Evolutionary conservation across 179 eudicot genomes (phyloP), one percentile per base, ranked within the genome.

Genomic region (Beta lomatogona): DNA sequence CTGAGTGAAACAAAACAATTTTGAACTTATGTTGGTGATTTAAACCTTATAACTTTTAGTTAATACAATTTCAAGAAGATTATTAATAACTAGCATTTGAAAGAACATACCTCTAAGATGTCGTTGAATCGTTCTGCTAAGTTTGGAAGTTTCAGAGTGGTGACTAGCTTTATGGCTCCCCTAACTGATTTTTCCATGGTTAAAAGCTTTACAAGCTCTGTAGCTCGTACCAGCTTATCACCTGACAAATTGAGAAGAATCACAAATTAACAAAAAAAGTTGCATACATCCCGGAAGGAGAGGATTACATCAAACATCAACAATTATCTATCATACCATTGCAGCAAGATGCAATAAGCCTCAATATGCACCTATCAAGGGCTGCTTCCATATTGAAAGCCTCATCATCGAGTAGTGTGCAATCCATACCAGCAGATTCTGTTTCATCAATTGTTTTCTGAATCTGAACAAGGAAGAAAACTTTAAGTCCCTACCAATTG

Each of bases 271-370:
- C 0, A 9, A 74, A 63, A 7, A n/a, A 15, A 6, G n/a, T 18
- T 65, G 5, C 18, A 54, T 21, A 14, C 28, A 50, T 66, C 15
- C 28, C 16, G 16, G 16, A 52, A 76, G 53, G 53, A 69, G 64
- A 67, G 3, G 44, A 57, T 53, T 52, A 60, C 50, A 80, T 67
- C 10, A 58, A 72, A 57, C 50, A 57, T 41, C 8, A 71, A 60
- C 5, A 9, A 36, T 54, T 71, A 50, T 64, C 19, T 21, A 75
- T 3, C 92, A 74, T 85, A 97, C 98, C 93, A 76, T 93, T 97
- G 90, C 98, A 94, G 84, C 99, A 94, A 61, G 94, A 90, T 73
- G 94, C 98, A 82, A 94, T 93, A 65, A 97, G 93, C 94, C 94
- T 91, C 88, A 97, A 84, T 87, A 95, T 95, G 88, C 98, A 97